A percentile compares a stretch with the other conserved stretches of the same genome.
Conservation (phyloP, 2,329 filamentous ascomycete species). For the Talaromyces sp. region DNA sequence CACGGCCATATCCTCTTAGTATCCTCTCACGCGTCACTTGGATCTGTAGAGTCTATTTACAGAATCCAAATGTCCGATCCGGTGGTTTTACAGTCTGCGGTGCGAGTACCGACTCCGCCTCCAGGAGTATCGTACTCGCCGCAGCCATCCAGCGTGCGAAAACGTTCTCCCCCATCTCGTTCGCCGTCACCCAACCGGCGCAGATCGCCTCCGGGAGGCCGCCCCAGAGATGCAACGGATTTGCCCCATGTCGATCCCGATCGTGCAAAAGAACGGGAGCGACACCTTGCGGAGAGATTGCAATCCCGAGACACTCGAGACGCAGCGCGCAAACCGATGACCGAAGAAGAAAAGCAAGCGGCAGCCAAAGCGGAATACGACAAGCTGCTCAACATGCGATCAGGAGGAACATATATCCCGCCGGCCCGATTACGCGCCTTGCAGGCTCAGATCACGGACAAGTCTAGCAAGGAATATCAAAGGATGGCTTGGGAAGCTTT, state of each 20-base stretch:
- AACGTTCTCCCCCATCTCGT: conserved; percentile 55
- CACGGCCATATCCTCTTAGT: background rate
- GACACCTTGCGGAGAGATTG: conserved; percentile 52
- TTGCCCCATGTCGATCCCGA: conserved; percentile 51
- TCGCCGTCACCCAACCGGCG: conserved; percentile 53
- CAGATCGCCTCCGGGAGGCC: conserved; percentile 44
- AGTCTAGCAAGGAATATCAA: conserved; percentile 94
- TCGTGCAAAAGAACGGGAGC: conserved; percentile 49
- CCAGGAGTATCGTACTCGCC: conserved; percentile 49
- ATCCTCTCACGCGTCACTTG: background rate
- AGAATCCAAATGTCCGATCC: conserved; percentile 39
- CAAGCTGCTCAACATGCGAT: conserved; percentile 86
- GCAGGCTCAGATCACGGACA: conserved; percentile 96
- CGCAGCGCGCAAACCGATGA: conserved; percentile 51
- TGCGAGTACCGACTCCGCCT: conserved; percentile 58
- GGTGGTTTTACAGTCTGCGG: conserved; percentile 53
- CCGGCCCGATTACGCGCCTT: conserved; percentile 85
- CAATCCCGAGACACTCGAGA: conserved; percentile 51
- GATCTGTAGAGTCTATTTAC: background rate
- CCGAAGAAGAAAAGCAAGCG: conserved; percentile 80
- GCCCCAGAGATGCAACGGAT: conserved; percentile 33
- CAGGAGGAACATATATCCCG: conserved; percentile 93
- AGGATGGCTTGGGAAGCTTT: conserved; percentile 98
- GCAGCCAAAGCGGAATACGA: conserved; percentile 90
- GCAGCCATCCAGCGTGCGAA: conserved; percentile 50